Conservation (phyloP, 164 flowering plant genomes). For the Malania oleifera region DNA sequence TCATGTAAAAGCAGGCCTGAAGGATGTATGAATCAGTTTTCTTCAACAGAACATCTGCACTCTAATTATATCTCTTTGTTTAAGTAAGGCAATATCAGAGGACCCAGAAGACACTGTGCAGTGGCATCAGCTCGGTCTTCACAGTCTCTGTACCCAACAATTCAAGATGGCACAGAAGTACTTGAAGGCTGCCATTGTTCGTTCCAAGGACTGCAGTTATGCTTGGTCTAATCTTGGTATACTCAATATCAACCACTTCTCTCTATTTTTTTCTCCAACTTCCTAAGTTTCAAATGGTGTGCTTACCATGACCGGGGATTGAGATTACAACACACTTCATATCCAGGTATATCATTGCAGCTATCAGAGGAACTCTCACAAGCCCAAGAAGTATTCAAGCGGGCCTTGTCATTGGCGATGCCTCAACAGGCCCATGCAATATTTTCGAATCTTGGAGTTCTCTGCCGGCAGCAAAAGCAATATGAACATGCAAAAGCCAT, state of each 20-base stretch:
- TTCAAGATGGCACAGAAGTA: constrained; percentile 76
- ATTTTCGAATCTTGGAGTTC: constrained; percentile 81
- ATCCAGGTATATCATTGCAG: constrained; percentile 72
- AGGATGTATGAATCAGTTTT: no score
- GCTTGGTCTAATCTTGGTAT: constrained; percentile 95
- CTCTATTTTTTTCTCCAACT: neutral
- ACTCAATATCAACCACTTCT: neutral
- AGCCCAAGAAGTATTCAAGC: constrained; percentile 75
- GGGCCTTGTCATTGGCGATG: constrained; percentile 56
- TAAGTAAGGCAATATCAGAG: constrained; percentile 73
- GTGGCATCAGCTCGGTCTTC: constrained; percentile 96
- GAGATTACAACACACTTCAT: no score
- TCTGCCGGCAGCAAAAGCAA: constrained; percentile 61
- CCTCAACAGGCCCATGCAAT: constrained; percentile 62
- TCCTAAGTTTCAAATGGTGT: no score
- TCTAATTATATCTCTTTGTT: constrained; percentile 4
- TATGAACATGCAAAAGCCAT: constrained; percentile 71
- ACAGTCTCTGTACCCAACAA: constrained; percentile 68
- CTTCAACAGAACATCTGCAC: no score
- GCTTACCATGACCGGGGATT: neutral
- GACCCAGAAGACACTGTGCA: constrained; percentile 77
- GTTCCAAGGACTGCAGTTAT: constrained; percentile 54
- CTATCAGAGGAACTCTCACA: constrained; percentile 58
- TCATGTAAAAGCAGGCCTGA: no score
- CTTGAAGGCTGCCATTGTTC: constrained; percentile 74